These are phyloP conservation scores for Xylariaceae sp. DNA, from an alignment of 2,329 filamentous ascomycete species.

Conservation along the genomic window DNA sequence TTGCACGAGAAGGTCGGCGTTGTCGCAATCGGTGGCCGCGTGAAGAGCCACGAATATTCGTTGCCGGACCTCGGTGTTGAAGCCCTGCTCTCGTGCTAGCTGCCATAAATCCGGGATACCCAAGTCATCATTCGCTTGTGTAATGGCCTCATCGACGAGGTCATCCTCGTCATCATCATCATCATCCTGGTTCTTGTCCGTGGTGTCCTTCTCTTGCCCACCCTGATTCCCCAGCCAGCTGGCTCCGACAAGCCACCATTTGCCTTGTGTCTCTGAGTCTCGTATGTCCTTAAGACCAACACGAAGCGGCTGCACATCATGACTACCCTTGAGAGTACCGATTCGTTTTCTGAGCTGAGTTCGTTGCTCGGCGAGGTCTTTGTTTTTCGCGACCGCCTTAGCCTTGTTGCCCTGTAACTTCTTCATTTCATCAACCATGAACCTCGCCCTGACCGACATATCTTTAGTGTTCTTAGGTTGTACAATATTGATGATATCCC, in stretches of 20 bases:
- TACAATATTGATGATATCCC: slow-evolving; percentile 84
- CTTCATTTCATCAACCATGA: slow-evolving; percentile 97
- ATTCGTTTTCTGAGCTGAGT: slow-evolving; percentile 88
- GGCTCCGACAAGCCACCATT: slow-evolving; percentile 99
- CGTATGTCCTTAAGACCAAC: slow-evolving; percentile 83
- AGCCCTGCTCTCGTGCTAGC: slow-evolving; percentile 80
- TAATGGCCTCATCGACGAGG: slow-evolving; percentile 20
- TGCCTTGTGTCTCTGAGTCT: slow-evolving; percentile 84
- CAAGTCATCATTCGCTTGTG: slow-evolving; percentile 50
- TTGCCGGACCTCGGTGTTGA: slow-evolving; percentile 85
- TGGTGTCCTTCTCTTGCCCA: slow-evolving; percentile 4
- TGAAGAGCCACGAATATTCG: slow-evolving; percentile 95
- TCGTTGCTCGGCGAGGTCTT: slow-evolving; percentile 79
- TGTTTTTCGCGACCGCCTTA: slow-evolving; percentile 75
- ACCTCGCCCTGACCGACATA: slow-evolving; percentile 87
- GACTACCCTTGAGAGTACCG: slow-evolving; percentile 71
- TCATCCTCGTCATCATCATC: slow-evolving; percentile 44
- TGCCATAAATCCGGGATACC: slow-evolving; percentile 72
- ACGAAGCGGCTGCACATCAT: slow-evolving; percentile 74
- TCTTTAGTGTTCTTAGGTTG: slow-evolving; percentile 74
- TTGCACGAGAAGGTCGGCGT: slow-evolving; percentile 79
- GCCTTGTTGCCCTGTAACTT: slow-evolving; percentile 93
- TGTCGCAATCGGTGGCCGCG: slow-evolving; percentile 81
- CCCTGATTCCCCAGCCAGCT: slow-evolving; percentile 69
- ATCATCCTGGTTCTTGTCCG: not conserved